Conservation (phyloP, 345 rosid genomes). For the Nasturtium officinale region DNA sequence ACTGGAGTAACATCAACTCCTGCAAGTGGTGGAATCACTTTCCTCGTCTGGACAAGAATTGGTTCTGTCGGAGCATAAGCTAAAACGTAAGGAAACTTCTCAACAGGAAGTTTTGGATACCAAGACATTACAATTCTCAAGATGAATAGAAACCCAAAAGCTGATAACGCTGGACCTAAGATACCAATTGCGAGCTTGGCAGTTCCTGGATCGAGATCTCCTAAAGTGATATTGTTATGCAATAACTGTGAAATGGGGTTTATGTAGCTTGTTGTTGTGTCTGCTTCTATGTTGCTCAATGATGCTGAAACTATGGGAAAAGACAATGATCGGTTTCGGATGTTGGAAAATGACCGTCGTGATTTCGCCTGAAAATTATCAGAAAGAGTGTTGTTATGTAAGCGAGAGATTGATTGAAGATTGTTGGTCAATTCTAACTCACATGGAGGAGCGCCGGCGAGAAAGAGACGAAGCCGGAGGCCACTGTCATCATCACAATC, state of each 20-base stretch:
- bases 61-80: constrained; percentile 96
- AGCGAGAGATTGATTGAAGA: not conserved
- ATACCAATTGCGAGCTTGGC: constrained; percentile 72
- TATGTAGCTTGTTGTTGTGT: constrained; percentile 2
- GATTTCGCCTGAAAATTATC: constrained; percentile 31
- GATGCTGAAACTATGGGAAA: constrained; percentile 30
- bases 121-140: constrained; percentile 89
- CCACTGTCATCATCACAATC: constrained; percentile 31
- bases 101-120: constrained; percentile 90
- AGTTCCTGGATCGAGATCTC: constrained; percentile 73
- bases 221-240: constrained; percentile 43
- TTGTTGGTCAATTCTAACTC: not conserved
- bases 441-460: constrained; percentile 29
- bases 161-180: constrained; percentile 74
- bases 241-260: constrained; percentile 18
- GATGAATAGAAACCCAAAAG: constrained; percentile 71
- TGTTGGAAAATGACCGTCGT: constrained; percentile 1
- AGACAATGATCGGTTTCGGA: not conserved
- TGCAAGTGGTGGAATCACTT: constrained; percentile 84
- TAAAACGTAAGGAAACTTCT: constrained; percentile 78
- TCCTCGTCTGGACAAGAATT: constrained; percentile 64
- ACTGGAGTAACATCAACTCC: constrained; percentile 95
- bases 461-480: constrained; percentile 28
- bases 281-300: constrained; percentile 22
- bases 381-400: not conserved